phyloP scores from a whole-genome alignment of 192 early-diverging fungal genomes.

The Pilobolus umbonatus region DNA sequence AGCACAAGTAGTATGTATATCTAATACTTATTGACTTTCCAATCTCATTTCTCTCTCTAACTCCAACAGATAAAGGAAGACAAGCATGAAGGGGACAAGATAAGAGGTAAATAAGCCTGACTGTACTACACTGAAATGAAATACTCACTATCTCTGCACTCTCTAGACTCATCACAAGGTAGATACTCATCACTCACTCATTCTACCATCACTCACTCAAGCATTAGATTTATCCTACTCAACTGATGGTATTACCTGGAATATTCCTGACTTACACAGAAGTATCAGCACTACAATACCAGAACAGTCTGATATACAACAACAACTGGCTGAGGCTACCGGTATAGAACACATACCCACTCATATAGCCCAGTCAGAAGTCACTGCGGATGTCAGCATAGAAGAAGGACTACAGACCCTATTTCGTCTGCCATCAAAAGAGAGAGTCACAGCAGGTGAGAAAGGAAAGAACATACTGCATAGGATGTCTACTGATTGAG shows the following conservation, averaged over 20 bases:
- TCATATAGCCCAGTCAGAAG: too few relatives aligned
- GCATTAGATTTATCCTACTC: neutral
- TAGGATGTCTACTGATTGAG: neutral
- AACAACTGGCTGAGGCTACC: constrained; percentile 29
- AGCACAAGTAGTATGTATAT: constrained; percentile 26
- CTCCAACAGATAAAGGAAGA: constrained; percentile 22
- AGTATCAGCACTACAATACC: neutral
- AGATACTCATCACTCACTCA: neutral
- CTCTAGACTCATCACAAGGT: neutral
- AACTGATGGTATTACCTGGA: neutral
- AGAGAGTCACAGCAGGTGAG: constrained; percentile 12
- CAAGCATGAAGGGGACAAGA: constrained; percentile 15
- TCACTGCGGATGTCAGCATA: constrained; percentile 6
- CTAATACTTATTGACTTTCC: neutral
- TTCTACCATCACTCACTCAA: neutral
- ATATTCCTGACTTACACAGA: constrained; percentile 2
- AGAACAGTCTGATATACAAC: constrained; percentile 7
- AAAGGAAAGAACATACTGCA: constrained; percentile 13
- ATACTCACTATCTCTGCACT: neutral
- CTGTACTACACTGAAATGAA: neutral
- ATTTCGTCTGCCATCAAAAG: constrained; percentile 17
- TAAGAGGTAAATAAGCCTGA: constrained; percentile 17
- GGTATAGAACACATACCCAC: constrained; percentile 10
- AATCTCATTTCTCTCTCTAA: neutral
- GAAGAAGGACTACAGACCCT: constrained; percentile 25